A percentile compares a stretch with the other conserved stretches of the same genome.
These are phyloP conservation scores for Ambrosiella xylebori DNA, from an alignment of 2,329 filamentous ascomycete genomes.

Conservation along the genomic window DNA sequence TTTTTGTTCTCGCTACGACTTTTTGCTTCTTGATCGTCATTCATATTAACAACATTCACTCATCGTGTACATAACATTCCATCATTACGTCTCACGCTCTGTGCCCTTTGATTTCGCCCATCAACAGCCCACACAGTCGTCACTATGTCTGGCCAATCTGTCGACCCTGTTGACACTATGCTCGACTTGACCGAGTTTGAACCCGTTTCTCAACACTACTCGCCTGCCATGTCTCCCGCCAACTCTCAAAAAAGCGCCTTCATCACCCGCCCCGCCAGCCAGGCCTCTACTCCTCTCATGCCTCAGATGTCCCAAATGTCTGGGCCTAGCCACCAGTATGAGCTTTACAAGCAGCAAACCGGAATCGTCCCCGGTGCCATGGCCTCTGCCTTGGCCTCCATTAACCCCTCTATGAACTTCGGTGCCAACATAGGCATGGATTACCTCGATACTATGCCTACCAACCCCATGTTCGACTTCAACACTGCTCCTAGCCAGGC, in stretches of 20 bases:
- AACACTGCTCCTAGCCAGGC: conserved; percentile 48
- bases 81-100: background rate
- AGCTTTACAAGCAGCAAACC: conserved; percentile 88
- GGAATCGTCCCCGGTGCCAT: conserved; percentile 75
- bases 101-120: background rate
- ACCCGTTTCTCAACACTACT: conserved; percentile 34
- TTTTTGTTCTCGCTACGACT: background rate
- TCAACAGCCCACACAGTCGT: background rate
- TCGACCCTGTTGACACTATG: conserved; percentile 38
- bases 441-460: conserved; percentile 37
- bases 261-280: conserved; percentile 31
- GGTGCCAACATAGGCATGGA: conserved; percentile 31
- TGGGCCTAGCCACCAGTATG: conserved; percentile 86
- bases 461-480: conserved; percentile 56
- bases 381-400: conserved; percentile 61
- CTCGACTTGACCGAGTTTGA: conserved; percentile 49
- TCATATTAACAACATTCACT: background rate
- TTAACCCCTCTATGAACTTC: conserved; percentile 39
- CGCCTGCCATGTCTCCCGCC: conserved; percentile 41
- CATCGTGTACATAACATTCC: background rate
- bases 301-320: conserved; percentile 38
- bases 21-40: background rate
- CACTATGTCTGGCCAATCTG: conserved; percentile 24
- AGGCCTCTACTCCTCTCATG: conserved; percentile 35
- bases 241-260: conserved; percentile 36